Conservation (phyloP, 2,329 filamentous ascomycete genomes). For the Emmonsiellopsis sp. region DNA sequence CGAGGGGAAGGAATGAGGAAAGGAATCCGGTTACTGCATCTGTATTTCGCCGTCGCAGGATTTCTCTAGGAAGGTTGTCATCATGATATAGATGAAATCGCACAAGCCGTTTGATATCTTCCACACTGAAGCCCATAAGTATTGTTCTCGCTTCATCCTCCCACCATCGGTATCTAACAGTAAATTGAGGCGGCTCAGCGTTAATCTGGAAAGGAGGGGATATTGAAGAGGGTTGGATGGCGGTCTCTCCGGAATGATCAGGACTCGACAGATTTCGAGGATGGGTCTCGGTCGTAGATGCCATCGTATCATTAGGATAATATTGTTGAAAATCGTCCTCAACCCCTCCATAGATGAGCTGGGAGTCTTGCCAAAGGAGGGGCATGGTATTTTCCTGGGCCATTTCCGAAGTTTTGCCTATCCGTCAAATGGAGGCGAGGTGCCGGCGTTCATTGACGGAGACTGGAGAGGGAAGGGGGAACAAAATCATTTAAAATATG, state of each 20-base stretch:
- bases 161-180: slow-evolving; percentile 30
- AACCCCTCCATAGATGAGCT: not conserved
- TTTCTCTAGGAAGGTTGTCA: slow-evolving; percentile 25
- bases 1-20: slow-evolving; percentile 18
- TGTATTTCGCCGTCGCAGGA: slow-evolving; percentile 25
- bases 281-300: not conserved
- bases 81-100: slow-evolving; percentile 30
- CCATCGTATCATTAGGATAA: not conserved
- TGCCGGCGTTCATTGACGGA: not conserved
- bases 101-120: slow-evolving; percentile 29
- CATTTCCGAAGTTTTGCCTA: not conserved
- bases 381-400: not conserved
- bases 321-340: not conserved
- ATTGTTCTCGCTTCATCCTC: slow-evolving; percentile 31
- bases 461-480: not conserved
- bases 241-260: not conserved
- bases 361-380: not conserved
- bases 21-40: slow-evolving; percentile 27
- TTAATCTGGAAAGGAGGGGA: slow-evolving; percentile 1
- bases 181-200: slow-evolving; percentile 20
- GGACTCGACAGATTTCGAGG: not conserved
- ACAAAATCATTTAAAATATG: not conserved
- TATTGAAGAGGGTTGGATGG: not conserved
- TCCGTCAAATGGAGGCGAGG: not conserved
- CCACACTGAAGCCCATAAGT: slow-evolving; percentile 30